Evolutionary conservation across 768 basidiomycete species (phyloP), one percentile per base, ranked within the genome.

Genomic region (Suillus subaureus): DNA sequence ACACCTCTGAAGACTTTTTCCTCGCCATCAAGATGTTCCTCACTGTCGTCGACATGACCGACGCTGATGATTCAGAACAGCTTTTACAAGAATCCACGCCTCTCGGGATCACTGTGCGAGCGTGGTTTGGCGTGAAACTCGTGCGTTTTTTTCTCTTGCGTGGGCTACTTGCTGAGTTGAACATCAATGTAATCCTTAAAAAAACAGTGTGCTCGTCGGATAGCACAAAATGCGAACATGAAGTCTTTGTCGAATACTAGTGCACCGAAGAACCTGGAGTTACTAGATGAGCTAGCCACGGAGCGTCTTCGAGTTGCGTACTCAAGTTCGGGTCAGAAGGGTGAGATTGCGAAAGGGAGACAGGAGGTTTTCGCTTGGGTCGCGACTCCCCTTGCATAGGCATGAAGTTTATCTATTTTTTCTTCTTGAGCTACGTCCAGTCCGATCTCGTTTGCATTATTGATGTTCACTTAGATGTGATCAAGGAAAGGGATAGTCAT

Each of bases 91-190:
- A 89, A 33, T 84, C 82, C 11, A 77, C 78, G 21, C 82, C 43
- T 0, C 74, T 79, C 7, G 86, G 84, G 7, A 77, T 92, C 40
- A 83, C 83, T 21, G 43, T 45, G 45, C 80, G 93, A 33, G 91
- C 92, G 9, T 95, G 93, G 94, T 88, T 87, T 74, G 93, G 93
- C 6, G 84, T 93, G 43, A 93, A 94, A 73, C 81, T 92, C 51
- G 94, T 94, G 69, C 49, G 89, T 82, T 21, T 6, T 42, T 42
- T 37, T 26, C 6, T 12, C 26, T 4, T 6, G 35, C 26, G 8
- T 40, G 18, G 18, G 7, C 47, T 57, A 18, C 15, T 11, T 28
- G 7, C 16, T 9, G 28, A 37, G 12, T 11, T 55, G 33, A 66
- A 63, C 51, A 70, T 31, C 28, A 11, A 51, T 28, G 6, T 11